Evolutionary conservation across 495 filamentous ascomycete genomes (phyloP), one percentile per base, ranked within the genome.

Genomic region (Talaromyces adpressus): DNA sequence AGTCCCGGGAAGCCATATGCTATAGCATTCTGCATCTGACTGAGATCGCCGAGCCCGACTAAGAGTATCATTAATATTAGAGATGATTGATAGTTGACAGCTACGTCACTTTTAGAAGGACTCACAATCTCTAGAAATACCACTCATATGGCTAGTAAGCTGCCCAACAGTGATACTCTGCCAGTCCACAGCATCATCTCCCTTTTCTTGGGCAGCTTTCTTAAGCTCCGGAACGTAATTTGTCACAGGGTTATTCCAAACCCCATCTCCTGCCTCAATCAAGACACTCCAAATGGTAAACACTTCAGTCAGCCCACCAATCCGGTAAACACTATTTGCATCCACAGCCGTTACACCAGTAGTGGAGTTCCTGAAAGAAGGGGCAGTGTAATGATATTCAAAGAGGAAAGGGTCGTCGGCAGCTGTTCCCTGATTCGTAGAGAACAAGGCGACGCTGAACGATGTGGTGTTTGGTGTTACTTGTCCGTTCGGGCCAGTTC

Each of bases 151-250:
- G 63, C 70, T 45, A 57, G 79, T 68, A 69, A 85, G 66, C 66
- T 82, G 45, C 63, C 82, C 67, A 64, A 74, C 57, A 6, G 69
- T 72, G 22, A 85, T 71, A 18, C 77, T 71, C 23, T 76, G 68
- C 82, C 80, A 84, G 25, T 72, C 52, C 11, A 81, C 69, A 29
- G 61, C 49, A 8, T 68, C 71, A 12, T 6, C 16, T n/a, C 16
- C 6, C 39, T 62, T 39, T 18, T 49, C 54, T 18, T 20, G 53
- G 12, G 34, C 39, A 18, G 41, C 64, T 36, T 49, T 62, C 8
- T 66, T 64, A 66, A 87, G 76, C 64, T 87, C 82, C 1, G 85
- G 84, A 0, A 85, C 69, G 63, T 79, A 82, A 25, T 82, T 74
- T 0, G 84, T 85, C 22, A 80, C 68, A 23, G 71, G 67, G 12